Evolutionary conservation across 2,329 filamentous ascomycete species (phyloP).

Genomic region (Podosphaera xanthii): DNA sequence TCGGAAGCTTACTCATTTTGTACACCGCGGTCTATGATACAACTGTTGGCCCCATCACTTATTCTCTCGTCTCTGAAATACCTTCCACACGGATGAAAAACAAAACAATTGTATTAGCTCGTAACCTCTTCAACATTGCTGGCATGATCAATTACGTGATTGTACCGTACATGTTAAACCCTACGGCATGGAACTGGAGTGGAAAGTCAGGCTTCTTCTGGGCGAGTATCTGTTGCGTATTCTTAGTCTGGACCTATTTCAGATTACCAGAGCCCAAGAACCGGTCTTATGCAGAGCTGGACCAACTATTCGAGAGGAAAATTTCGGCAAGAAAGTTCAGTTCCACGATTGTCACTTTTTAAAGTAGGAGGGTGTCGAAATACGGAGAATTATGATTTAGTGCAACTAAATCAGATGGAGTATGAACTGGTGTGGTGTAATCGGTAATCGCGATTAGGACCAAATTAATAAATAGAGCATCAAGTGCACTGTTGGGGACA

Average conservation of each 20-base stretch:
- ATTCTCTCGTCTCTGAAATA: slow-evolving; percentile 21
- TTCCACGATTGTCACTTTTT: background rate
- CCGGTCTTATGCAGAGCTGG: slow-evolving; percentile 1
- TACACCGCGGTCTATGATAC: slow-evolving; percentile 22
- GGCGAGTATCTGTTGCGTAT: slow-evolving; percentile 15
- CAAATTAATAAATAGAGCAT: too few relatives aligned
- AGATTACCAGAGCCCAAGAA: slow-evolving; percentile 18
- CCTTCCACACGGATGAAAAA: slow-evolving; percentile 39
- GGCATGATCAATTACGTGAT: slow-evolving; percentile 8
- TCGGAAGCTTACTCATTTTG: slow-evolving; percentile 20
- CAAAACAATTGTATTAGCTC: slow-evolving; percentile 54
- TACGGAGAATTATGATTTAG: too few relatives aligned
- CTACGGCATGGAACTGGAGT: slow-evolving; percentile 18
- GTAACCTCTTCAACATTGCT: slow-evolving; percentile 18
- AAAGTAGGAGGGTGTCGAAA: too few relatives aligned
- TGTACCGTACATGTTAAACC: slow-evolving; percentile 24
- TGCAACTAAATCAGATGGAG: too few relatives aligned
- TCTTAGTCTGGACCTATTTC: slow-evolving; percentile 20
- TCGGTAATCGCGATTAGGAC: too few relatives aligned
- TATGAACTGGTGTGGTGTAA: too few relatives aligned
- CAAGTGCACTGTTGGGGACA: too few relatives aligned
- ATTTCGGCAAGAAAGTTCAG: slow-evolving; percentile 2
- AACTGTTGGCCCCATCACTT: slow-evolving; percentile 22
- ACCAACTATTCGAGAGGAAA: slow-evolving; percentile 1
- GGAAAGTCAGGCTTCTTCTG: slow-evolving; percentile 17